phyloP scores from a whole-genome alignment of 345 rosid genomes.

The Syzygium oleosum region DNA sequence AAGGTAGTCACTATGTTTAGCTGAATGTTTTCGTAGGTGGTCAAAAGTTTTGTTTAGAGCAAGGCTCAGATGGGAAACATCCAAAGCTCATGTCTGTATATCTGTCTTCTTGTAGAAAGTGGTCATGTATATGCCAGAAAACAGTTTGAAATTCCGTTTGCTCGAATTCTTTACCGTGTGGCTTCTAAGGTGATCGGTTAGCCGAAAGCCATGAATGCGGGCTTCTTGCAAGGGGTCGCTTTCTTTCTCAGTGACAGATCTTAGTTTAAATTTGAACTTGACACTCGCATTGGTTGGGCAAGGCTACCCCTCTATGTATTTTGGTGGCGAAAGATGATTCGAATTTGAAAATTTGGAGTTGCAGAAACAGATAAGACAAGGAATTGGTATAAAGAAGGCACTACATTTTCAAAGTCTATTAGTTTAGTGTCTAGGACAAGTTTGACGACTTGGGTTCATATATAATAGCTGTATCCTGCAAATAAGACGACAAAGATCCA shows the following conservation, averaged over 20 bases:
- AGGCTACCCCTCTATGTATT: background rate
- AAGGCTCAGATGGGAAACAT: background rate
- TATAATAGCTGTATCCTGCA: background rate
- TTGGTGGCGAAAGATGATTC: background rate
- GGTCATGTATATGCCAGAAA: background rate
- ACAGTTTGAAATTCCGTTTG: background rate
- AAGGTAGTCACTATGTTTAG: background rate
- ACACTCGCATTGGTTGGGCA: background rate
- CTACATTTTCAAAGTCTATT: background rate
- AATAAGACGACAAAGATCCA: background rate
- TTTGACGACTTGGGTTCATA: background rate
- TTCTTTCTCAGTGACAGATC: background rate
- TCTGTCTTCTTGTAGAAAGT: background rate
- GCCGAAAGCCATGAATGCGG: background rate
- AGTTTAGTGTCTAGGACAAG: background rate
- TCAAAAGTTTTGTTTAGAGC: background rate
- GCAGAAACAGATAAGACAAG: background rate
- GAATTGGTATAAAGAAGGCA: background rate
- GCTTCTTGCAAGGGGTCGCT: background rate
- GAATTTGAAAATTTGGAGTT: background rate
- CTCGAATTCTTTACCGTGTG: background rate
- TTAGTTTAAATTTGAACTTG: background rate
- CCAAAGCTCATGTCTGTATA: background rate
- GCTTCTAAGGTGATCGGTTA: background rate
- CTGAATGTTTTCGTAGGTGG: background rate